phyloP scores from a whole-genome alignment of 805 yeast genomes.

The Aciculoconidium aculeatum region DNA sequence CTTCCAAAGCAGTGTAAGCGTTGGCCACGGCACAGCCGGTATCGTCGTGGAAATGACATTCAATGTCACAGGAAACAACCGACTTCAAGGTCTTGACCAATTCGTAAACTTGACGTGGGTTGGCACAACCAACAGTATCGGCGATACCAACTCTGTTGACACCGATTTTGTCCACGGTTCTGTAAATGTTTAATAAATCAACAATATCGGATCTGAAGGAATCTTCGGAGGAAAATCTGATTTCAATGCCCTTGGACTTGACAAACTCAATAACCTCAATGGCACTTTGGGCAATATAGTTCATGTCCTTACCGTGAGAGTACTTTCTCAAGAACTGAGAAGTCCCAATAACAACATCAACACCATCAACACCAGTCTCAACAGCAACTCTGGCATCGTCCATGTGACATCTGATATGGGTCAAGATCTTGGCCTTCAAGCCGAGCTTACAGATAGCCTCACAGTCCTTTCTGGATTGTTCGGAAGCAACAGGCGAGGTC shows the following conservation, averaged over 20 bases:
- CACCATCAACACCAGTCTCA: conserved; percentile 98
- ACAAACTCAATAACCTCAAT: conserved; percentile 96
- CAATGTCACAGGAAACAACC: conserved; percentile 94
- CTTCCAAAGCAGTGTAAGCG: conserved; percentile 97
- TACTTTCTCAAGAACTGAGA: conserved; percentile 91
- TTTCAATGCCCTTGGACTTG: conserved; percentile 94
- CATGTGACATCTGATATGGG: conserved; percentile 98
- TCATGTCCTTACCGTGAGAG: conserved; percentile 98
- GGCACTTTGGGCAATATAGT: conserved; percentile 92
- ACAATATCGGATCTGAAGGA: conserved; percentile 96
- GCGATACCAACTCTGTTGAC: conserved; percentile 99
- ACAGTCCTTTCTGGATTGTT: conserved; percentile 88
- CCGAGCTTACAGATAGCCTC: conserved; percentile 98
- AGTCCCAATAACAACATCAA: conserved; percentile 96
- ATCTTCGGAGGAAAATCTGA: conserved; percentile 95
- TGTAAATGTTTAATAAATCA: conserved; percentile 89
- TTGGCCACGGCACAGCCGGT: conserved; percentile 99
- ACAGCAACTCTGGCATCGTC: conserved; percentile 97
- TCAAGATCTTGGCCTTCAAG: conserved; percentile 87
- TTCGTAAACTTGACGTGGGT: conserved; percentile 98
- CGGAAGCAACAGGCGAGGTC: conserved; percentile 97
- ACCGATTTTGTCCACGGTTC: conserved; percentile 95
- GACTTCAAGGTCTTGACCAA: conserved; percentile 88
- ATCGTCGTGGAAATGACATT: conserved; percentile 98
- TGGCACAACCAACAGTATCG: conserved; percentile 98